Conservation (phyloP, 192 early-diverging fungal species). For the Coemansia sp. region DNA sequence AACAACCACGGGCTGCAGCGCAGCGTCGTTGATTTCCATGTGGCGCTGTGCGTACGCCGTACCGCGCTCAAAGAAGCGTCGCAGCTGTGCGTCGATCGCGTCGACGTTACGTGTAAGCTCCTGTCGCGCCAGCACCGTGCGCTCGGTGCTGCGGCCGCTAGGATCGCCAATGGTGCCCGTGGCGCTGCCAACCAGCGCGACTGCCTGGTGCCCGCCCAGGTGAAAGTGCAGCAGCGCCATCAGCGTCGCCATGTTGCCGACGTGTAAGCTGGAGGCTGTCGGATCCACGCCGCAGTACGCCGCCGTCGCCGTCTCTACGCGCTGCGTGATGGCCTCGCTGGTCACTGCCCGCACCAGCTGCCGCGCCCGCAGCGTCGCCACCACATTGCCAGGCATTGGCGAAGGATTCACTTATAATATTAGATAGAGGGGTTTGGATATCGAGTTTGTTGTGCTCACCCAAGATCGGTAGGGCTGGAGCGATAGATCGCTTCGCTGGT, state of each 20-base stretch:
- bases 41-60: slow-evolving; percentile 31
- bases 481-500: neutral
- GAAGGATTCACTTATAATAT: neutral
- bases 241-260: slow-evolving; percentile 84
- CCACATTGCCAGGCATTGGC: slow-evolving; percentile 30
- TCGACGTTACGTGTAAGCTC: slow-evolving; percentile 57
- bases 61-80: slow-evolving; percentile 62
- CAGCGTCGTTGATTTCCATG: slow-evolving; percentile 23
- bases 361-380: slow-evolving; percentile 43
- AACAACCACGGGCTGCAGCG: slow-evolving; percentile 51
- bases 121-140: slow-evolving; percentile 56
- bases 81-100: slow-evolving; percentile 66
- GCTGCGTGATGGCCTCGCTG: slow-evolving; percentile 25
- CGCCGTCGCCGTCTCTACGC: slow-evolving; percentile 7
- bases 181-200: slow-evolving; percentile 86
- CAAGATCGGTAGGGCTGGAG: too few relatives aligned
- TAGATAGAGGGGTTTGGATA: too few relatives aligned
- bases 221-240: slow-evolving; percentile 85
- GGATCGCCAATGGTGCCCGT: slow-evolving; percentile 94
- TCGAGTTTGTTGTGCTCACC: too few relatives aligned
- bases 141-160: slow-evolving; percentile 76
- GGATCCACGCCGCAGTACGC: slow-evolving; percentile 94
- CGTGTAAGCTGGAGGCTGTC: slow-evolving; percentile 81
- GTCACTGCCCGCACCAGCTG: slow-evolving; percentile 54
- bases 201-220: slow-evolving; percentile 69